These are phyloP conservation scores for Diddensiella transvaalensis DNA, from an alignment of 805 yeast species.

Conservation along the genomic window DNA sequence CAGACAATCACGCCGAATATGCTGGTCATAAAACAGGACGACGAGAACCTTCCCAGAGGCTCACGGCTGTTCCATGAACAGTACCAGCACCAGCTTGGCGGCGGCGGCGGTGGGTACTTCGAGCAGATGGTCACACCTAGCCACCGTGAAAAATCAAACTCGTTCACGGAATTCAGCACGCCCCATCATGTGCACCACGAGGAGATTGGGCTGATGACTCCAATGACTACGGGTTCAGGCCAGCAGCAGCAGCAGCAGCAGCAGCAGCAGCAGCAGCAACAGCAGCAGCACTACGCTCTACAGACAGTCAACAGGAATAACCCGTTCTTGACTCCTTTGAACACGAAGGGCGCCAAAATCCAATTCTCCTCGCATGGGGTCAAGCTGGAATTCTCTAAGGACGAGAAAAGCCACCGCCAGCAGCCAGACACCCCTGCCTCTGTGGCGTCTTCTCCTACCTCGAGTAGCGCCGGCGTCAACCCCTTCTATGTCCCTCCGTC, in stretches of 20 bases:
- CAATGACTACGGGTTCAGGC: slow-evolving; percentile 4
- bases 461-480: slow-evolving; percentile 26
- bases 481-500: slow-evolving; percentile 35
- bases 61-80: neutral
- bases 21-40: slow-evolving; percentile 9
- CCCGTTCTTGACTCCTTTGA: slow-evolving; percentile 19
- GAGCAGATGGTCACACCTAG: slow-evolving; percentile 3
- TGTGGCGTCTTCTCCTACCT: slow-evolving; percentile 5
- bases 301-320: neutral
- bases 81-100: no score
- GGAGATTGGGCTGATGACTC: slow-evolving; percentile 9
- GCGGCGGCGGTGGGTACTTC: no score
- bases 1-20: slow-evolving; percentile 16
- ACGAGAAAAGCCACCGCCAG: neutral
- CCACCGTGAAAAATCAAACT: slow-evolving; percentile 1
- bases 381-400: slow-evolving; percentile 20
- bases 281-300: neutral
- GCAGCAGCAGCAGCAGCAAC: neutral
- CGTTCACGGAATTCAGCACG: slow-evolving; percentile 2
- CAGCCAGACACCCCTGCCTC: neutral
- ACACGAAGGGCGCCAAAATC: slow-evolving; percentile 6
- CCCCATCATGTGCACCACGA: slow-evolving; percentile 3
- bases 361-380: slow-evolving; percentile 10
- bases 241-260: neutral
- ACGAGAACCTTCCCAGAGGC: neutral